Conservation (phyloP, 2,329 filamentous ascomycete species). For the Aspergillus viridinutans region DNA sequence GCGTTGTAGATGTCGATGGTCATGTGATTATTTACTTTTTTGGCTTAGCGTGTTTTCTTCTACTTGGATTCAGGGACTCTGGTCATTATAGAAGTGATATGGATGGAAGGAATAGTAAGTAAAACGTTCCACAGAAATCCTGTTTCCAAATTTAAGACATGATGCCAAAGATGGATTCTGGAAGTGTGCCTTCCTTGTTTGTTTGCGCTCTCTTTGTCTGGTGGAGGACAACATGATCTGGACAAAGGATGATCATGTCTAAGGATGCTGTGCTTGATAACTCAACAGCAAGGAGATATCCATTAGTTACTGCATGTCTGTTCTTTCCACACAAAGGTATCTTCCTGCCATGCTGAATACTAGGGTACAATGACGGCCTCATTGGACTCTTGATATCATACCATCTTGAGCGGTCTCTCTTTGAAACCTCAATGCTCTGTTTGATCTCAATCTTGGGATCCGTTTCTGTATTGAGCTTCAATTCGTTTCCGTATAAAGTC, state of each 20-base stretch:
- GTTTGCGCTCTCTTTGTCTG: background rate
- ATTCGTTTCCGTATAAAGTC: background rate
- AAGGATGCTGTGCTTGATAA: background rate
- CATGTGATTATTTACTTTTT: background rate
- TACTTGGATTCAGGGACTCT: background rate
- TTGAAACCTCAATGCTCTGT: background rate
- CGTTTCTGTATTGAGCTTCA: background rate
- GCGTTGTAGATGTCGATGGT: background rate
- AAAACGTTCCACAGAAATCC: background rate
- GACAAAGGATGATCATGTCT: background rate
- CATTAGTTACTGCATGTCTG: background rate
- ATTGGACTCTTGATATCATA: background rate
- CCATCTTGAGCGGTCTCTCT: background rate
- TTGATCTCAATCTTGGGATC: background rate
- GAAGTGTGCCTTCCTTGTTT: background rate
- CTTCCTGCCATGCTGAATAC: background rate
- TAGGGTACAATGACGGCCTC: background rate
- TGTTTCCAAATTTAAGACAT: background rate
- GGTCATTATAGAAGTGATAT: background rate
- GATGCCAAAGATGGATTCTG: background rate
- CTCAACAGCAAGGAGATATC: background rate
- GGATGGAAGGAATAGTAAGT: background rate
- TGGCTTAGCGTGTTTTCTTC: background rate
- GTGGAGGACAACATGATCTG: background rate
- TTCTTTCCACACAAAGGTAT: background rate